Evolutionary conservation across 371 early-diverging fungal species (phyloP), one percentile per base, ranked within the genome.

Genomic region (Nematocida major): DNA sequence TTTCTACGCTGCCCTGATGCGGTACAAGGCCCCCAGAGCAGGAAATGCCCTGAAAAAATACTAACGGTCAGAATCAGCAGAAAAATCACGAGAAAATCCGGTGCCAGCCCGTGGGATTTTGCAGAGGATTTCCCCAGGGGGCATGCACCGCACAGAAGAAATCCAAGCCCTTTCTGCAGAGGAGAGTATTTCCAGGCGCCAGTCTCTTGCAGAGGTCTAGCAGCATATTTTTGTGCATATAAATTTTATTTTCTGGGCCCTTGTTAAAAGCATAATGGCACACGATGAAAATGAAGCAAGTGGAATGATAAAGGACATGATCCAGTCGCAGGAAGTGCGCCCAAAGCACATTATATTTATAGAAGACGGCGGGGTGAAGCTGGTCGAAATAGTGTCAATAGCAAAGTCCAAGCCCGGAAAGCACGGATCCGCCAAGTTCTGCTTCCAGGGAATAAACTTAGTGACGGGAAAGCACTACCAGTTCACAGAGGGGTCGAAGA

Each of bases 381-480:
- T 73, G 4, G 47, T 79, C 40, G 63, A 79, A 50, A 79, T 84
- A 26, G 28, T 20, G 0, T 59, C 73, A 7, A 78, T 82, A 22
- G 51, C 76, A 34, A 68, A 70, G 34, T 73, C 66, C 2, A 85
- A 85, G 67, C 66, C 82, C 45, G 85, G 85, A 30, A 85, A 85
- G 69, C 85, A 85, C 66, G 85, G 85, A 50, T 24, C 84, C 39
- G 83, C 83, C 13, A 85, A 85, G 66, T 68, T 66, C 28, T 54
- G 51, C 9, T 68, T 81, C 45, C 18, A 13, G 5, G 81, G 79
- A 22, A 7, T 18, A 7, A 68, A 69, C 43, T 22, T 81, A 11
- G 20, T 24, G 13, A 69, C 57, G n/a, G 47, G 43, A 38, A 68
- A 66, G 54, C 30, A 62, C 48, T 13, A 18, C 36, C 38, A 54